These are phyloP conservation scores for Russula virescens DNA, from an alignment of 768 basidiomycete species.

Conservation along the genomic window DNA sequence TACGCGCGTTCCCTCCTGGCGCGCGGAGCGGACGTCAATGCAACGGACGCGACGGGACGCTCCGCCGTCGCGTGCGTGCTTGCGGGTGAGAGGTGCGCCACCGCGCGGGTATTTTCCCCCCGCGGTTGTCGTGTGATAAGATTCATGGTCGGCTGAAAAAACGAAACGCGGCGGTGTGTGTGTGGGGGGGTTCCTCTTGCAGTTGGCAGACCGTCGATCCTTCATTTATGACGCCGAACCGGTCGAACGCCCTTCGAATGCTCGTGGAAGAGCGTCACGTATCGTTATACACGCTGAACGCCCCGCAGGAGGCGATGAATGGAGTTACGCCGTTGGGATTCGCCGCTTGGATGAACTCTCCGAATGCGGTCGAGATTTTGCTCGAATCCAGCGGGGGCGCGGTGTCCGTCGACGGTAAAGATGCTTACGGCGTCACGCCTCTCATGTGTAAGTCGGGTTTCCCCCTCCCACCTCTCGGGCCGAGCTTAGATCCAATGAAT, in stretches of 20 bases:
- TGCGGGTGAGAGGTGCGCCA: slow-evolving; percentile 61
- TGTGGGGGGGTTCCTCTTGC: not conserved
- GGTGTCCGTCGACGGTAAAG: slow-evolving; percentile 69
- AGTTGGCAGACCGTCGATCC: slow-evolving; percentile 70
- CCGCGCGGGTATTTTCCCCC: slow-evolving; percentile 7
- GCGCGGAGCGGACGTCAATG: slow-evolving; percentile 63
- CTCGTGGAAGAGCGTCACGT: slow-evolving; percentile 52
- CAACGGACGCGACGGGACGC: slow-evolving; percentile 52
- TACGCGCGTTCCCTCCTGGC: slow-evolving; percentile 49
- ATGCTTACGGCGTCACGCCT: slow-evolving; percentile 69
- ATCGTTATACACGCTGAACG: slow-evolving; percentile 66
- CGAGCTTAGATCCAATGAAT: slow-evolving; percentile 8
- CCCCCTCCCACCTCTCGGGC: slow-evolving; percentile 2
- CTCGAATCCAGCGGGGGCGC: slow-evolving; percentile 55
- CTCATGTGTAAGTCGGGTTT: slow-evolving; percentile 65
- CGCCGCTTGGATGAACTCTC: slow-evolving; percentile 71
- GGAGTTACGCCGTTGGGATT: slow-evolving; percentile 74
- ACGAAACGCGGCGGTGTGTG: not conserved
- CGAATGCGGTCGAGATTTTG: slow-evolving; percentile 53
- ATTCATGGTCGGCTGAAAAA: not conserved
- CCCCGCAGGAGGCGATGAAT: slow-evolving; percentile 62
- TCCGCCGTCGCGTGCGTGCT: slow-evolving; percentile 64
- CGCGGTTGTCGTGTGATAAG: not conserved
- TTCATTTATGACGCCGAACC: slow-evolving; percentile 54
- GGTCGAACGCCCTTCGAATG: slow-evolving; percentile 51